phyloP scores from a whole-genome alignment of 208 protist species.

The Leishmania lainsoni region DNA sequence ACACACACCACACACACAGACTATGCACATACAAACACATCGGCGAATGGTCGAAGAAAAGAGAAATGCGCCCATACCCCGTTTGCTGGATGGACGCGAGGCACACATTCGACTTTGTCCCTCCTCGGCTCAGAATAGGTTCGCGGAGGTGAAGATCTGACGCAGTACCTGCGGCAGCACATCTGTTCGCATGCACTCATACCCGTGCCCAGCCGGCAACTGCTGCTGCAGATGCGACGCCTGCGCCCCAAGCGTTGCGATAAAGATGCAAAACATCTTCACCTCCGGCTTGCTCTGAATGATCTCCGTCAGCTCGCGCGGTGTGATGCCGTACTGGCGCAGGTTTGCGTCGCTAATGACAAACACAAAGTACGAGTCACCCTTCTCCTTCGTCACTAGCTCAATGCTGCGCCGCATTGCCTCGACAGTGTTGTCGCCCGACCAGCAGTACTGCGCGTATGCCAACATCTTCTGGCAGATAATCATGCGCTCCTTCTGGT shows the following conservation, averaged over 20 bases:
- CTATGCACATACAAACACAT: background rate
- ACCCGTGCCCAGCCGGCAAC: constrained; percentile 82
- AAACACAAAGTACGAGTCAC: constrained; percentile 94
- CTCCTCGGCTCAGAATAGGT: constrained; percentile 49
- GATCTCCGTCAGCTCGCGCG: constrained; percentile 69
- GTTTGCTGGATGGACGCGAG: background rate
- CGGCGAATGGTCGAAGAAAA: background rate
- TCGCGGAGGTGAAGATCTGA: constrained; percentile 84
- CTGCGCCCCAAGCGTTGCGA: constrained; percentile 85
- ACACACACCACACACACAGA: background rate
- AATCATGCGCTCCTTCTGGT: constrained; percentile 78
- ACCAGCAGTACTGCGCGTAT: constrained; percentile 95
- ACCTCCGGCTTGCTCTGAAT: constrained; percentile 77
- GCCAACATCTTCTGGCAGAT: constrained; percentile 91
- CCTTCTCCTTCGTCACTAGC: constrained; percentile 74
- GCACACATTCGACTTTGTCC: background rate
- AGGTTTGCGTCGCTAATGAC: constrained; percentile 95
- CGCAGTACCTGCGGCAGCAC: constrained; percentile 86
- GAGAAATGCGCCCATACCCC: background rate
- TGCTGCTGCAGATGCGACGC: constrained; percentile 72
- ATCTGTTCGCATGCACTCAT: constrained; percentile 88
- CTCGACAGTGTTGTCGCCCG: constrained; percentile 91
- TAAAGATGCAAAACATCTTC: constrained; percentile 92
- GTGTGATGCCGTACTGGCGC: constrained; percentile 89
- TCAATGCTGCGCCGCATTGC: constrained; percentile 80